Evolutionary conservation across 2,329 filamentous ascomycete genomes (phyloP).

Genomic region (Hymenoscyphus occultus): DNA sequence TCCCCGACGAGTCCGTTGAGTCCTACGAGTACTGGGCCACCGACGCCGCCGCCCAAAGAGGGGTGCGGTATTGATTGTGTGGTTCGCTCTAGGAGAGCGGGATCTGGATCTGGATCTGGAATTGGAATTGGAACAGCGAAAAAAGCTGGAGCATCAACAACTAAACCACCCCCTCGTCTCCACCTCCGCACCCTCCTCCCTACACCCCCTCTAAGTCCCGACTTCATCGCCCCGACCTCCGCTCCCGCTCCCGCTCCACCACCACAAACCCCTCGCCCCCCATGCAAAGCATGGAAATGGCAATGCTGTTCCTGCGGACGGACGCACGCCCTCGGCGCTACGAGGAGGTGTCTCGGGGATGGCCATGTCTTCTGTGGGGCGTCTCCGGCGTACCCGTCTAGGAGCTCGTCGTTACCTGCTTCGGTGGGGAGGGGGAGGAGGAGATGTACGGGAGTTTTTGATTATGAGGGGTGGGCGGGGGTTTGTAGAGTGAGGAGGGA

Average conservation of each 20-base stretch:
- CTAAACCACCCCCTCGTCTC: conserved; percentile 20
- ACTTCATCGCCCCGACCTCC: conserved; percentile 22
- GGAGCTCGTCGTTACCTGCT: neutral
- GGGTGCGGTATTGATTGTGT: no score
- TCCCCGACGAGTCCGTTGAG: neutral
- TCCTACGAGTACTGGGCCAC: neutral
- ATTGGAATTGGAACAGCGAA: neutral
- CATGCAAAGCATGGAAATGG: conserved; percentile 37
- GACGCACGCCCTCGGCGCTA: conserved; percentile 36
- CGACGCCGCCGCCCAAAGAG: neutral
- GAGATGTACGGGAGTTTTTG: no score
- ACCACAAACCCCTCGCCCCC: no score
- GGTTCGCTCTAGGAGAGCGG: no score
- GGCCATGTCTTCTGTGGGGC: conserved; percentile 30
- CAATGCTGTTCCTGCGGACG: conserved; percentile 37
- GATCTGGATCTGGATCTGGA: no score
- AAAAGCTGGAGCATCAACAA: neutral
- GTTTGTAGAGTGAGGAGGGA: no score
- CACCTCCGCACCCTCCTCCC: conserved; percentile 26
- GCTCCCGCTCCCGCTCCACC: no score
- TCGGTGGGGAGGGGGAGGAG: neutral
- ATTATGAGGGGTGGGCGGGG: no score
- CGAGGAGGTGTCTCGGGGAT: conserved; percentile 37
- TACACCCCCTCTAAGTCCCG: conserved; percentile 28
- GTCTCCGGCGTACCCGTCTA: no score